Evolutionary conservation across 306 rosid genomes (phyloP).

Genomic region (Urtica urens): DNA sequence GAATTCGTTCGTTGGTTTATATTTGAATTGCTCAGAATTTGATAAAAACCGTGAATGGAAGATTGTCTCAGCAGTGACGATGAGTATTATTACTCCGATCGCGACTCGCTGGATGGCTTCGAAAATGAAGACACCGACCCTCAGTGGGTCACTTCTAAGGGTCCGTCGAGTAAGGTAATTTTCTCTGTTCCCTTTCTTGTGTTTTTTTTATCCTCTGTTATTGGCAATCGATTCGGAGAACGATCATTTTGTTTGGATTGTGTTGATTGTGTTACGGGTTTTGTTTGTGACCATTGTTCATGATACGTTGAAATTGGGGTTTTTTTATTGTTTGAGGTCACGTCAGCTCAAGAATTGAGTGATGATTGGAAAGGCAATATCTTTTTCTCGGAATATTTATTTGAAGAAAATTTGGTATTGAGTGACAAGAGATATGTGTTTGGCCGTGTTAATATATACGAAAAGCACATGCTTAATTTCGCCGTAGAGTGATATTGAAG

Average conservation of each 20-base stretch:
- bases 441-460: not conserved
- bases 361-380: not conserved
- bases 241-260: not conserved
- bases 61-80: conserved; percentile 49
- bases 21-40: too few species aligned
- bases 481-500: too few species aligned
- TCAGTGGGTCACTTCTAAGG: conserved; percentile 35
- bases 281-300: not conserved
- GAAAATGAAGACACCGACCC: conserved; percentile 44
- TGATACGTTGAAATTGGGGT: not conserved
- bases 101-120: conserved; percentile 37
- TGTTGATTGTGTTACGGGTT: conserved; percentile 5
- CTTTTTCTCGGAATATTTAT: not conserved
- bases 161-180: conserved; percentile 59
- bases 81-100: conserved; percentile 56
- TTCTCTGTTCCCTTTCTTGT: not conserved
- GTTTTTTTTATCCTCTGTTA: not conserved
- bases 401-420: not conserved
- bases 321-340: not conserved
- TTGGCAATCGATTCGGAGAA: not conserved
- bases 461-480: too few species aligned
- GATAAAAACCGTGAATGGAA: conserved; percentile 33
- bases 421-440: not conserved
- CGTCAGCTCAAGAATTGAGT: conserved; percentile 1
- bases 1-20: not conserved